phyloP scores from a whole-genome alignment of 495 filamentous ascomycete genomes.

The Penicillium arizonense region DNA sequence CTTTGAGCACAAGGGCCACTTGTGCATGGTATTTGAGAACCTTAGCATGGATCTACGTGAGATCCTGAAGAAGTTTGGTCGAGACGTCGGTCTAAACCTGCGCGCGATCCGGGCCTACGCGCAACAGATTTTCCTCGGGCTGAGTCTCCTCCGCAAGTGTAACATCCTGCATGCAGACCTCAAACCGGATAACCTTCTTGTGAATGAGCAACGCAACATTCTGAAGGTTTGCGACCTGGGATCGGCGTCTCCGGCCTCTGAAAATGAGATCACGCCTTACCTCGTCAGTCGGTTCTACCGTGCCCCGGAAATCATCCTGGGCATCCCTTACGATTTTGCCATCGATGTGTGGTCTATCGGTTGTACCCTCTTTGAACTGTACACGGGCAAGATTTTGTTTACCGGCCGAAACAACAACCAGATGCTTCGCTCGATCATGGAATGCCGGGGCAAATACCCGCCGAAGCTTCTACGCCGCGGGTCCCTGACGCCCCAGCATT shows the following conservation, averaged over 20 bases:
- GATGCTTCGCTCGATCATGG: slow-evolving; percentile 94
- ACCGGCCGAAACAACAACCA: slow-evolving; percentile 94
- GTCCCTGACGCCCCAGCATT: slow-evolving; percentile 70
- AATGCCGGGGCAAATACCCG: slow-evolving; percentile 90
- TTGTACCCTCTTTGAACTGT: slow-evolving; percentile 94
- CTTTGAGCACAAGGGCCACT: slow-evolving; percentile 92
- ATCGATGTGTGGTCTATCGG: slow-evolving; percentile 98
- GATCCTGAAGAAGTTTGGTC: slow-evolving; percentile 95
- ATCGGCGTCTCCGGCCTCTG: slow-evolving; percentile 84
- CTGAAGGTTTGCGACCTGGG: slow-evolving; percentile 96
- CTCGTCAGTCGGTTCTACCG: slow-evolving; percentile 96
- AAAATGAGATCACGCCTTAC: slow-evolving; percentile 90
- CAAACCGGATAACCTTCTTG: slow-evolving; percentile 95
- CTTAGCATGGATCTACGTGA: slow-evolving; percentile 89
- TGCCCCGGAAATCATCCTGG: slow-evolving; percentile 93
- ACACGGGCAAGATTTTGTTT: slow-evolving; percentile 96
- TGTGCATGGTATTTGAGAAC: slow-evolving; percentile 97
- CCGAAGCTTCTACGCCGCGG: slow-evolving; percentile 82
- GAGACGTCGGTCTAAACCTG: slow-evolving; percentile 86
- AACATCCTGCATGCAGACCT: slow-evolving; percentile 93
- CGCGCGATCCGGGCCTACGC: slow-evolving; percentile 84
- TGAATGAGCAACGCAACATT: slow-evolving; percentile 78
- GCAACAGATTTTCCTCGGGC: slow-evolving; percentile 87
- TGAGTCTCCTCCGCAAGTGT: slow-evolving; percentile 83
- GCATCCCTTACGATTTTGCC: slow-evolving; percentile 89